These are phyloP conservation scores for Ophiocordyceps sinensis DNA, from an alignment of 2,329 filamentous ascomycete species.

Conservation along the genomic window DNA sequence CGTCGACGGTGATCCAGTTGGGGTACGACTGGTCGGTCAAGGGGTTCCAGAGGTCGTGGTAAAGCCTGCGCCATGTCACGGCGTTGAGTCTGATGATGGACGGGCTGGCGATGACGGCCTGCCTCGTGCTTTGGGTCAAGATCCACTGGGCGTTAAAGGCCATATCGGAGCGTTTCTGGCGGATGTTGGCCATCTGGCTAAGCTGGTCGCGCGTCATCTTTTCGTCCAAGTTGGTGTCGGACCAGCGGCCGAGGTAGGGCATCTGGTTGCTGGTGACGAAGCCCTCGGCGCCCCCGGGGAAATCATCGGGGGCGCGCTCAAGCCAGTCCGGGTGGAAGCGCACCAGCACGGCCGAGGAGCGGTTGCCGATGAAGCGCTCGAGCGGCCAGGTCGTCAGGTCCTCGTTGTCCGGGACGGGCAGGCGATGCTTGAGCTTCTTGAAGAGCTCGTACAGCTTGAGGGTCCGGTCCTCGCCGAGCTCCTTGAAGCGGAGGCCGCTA, in stretches of 20 bases:
- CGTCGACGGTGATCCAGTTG: conserved; percentile 18
- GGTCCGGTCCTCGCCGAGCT: conserved; percentile 1
- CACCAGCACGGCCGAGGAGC: conserved; percentile 13
- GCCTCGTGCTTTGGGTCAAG: conserved; percentile 6
- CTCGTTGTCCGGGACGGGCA: conserved; percentile 6
- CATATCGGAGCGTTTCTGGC: conserved; percentile 3
- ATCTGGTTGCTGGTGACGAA: conserved; percentile 13
- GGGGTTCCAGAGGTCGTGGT: conserved; percentile 9
- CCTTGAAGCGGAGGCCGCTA: background rate
- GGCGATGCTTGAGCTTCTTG: conserved; percentile 8
- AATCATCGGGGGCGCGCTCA: conserved; percentile 1
- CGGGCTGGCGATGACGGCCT: background rate
- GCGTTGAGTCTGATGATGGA: conserved; percentile 6
- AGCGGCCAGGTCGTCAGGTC: conserved; percentile 14
- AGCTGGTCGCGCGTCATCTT: conserved; percentile 11
- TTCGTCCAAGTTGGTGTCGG: conserved; percentile 8
- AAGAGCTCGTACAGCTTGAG: conserved; percentile 9
- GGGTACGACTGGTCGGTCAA: conserved; percentile 12
- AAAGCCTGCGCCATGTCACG: conserved; percentile 9
- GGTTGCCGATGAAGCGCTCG: conserved; percentile 10
- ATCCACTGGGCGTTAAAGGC: conserved; percentile 14
- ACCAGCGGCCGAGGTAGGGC: conserved; percentile 11
- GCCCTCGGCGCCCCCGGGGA: conserved; percentile 12
- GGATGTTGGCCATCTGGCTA: conserved; percentile 2
- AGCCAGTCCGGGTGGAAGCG: conserved; percentile 12